phyloP scores from a whole-genome alignment of 1,284 basidiomycete genomes.

The Termitomyces sp. region DNA sequence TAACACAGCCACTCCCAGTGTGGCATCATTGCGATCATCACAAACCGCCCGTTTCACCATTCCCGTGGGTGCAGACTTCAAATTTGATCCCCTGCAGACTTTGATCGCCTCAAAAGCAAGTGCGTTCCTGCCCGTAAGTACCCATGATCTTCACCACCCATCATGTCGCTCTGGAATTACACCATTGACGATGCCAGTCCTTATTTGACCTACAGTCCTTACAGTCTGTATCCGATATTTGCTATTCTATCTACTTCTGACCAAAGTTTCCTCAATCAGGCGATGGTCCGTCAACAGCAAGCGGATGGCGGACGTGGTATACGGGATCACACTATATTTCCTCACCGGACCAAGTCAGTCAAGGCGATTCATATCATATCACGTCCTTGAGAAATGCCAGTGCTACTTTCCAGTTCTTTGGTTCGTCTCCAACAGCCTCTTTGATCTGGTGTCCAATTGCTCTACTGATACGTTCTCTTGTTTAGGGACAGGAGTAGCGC shows the following conservation, averaged over 20 bases:
- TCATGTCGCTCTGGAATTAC: constrained; percentile 24
- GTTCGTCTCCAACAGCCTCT: constrained; percentile 2
- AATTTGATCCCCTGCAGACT: too few species aligned
- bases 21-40: constrained; percentile 4
- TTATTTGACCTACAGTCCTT: constrained; percentile 20
- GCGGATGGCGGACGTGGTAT: constrained; percentile 24
- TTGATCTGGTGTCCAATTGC: neutral
- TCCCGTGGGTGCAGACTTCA: neutral
- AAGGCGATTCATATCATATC: constrained; percentile 20
- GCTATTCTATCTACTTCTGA: neutral
- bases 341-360: constrained; percentile 11
- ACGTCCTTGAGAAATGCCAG: constrained; percentile 17
- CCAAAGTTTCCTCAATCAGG: constrained; percentile 1
- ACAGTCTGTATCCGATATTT: constrained; percentile 4
- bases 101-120: neutral
- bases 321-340: constrained; percentile 14
- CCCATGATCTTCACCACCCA: constrained; percentile 1
- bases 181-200: constrained; percentile 23
- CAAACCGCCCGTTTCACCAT: constrained; percentile 1
- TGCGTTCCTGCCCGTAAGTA: neutral
- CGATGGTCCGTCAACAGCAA: constrained; percentile 9
- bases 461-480: neutral
- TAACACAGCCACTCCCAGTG: constrained; percentile 17
- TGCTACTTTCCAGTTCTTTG: constrained; percentile 20
- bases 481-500: constrained; percentile 26